Conservation (phyloP, 2,329 filamentous ascomycete species). For the Colletotrichum tamarilloi region DNA sequence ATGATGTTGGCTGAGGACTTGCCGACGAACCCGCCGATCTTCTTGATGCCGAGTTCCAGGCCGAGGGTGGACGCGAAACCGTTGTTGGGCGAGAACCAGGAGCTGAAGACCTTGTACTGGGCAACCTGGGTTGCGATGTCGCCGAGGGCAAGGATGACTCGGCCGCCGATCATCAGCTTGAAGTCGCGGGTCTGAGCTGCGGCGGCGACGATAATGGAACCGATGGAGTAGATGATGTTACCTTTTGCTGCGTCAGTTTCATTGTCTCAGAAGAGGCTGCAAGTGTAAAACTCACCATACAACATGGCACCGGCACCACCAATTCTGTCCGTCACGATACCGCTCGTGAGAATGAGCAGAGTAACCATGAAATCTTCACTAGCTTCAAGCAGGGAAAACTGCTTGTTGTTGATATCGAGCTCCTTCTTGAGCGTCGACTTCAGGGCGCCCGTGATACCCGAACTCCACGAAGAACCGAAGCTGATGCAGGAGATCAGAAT, state of each 20-base stretch:
- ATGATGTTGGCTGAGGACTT: constrained; percentile 71
- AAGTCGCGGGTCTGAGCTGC: constrained; percentile 67
- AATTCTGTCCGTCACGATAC: constrained; percentile 67
- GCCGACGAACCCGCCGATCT: constrained; percentile 70
- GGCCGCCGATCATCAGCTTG: constrained; percentile 69
- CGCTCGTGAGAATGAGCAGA: constrained; percentile 63
- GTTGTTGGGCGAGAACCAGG: constrained; percentile 71
- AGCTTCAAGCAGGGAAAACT: constrained; percentile 68
- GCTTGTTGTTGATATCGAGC: constrained; percentile 68
- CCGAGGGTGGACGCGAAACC: constrained; percentile 72
- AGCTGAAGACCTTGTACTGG: constrained; percentile 73
- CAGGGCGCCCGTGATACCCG: constrained; percentile 70
- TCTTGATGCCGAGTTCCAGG: constrained; percentile 70
- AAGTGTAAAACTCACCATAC: constrained; percentile 1
- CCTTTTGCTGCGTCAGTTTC: constrained; percentile 48
- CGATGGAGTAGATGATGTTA: constrained; percentile 69
- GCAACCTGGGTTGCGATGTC: constrained; percentile 73
- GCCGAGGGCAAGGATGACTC: constrained; percentile 66
- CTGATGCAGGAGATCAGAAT: constrained; percentile 64
- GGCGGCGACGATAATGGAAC: constrained; percentile 68
- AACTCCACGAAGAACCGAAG: constrained; percentile 70
- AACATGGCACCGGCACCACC: constrained; percentile 62
- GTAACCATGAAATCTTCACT: constrained; percentile 74
- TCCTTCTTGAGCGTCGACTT: constrained; percentile 71
- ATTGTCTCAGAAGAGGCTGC: background rate